Conservation (phyloP, 129 eudicot genomes). For the Helianthus annuus region HanXRQr2.0-SUNRISE NC_035435.2:115431636-115432135, state of each 20-base stretch:
- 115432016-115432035: slow-evolving; percentile 32
- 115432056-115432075: slow-evolving; percentile 63
- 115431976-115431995: slow-evolving; percentile 61
- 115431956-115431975: slow-evolving; percentile 63
- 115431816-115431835: slow-evolving; percentile 89
- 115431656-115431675: slow-evolving; percentile 15
- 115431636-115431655: slow-evolving; percentile 37
- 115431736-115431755: slow-evolving; percentile 62
- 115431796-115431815: slow-evolving; percentile 84
- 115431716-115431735: slow-evolving; percentile 59
- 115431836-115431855: slow-evolving; percentile 81
- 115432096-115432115: slow-evolving; percentile 53
- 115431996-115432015: slow-evolving; percentile 64
- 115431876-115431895: slow-evolving; percentile 60
- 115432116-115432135: slow-evolving; percentile 25
- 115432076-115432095: slow-evolving; percentile 73
- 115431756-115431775: slow-evolving; percentile 66
- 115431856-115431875: slow-evolving; percentile 44
- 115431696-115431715: slow-evolving; percentile 60
- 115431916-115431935: slow-evolving; percentile 86
- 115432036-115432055: slow-evolving; percentile 21
- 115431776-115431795: slow-evolving; percentile 70
- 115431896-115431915: slow-evolving; percentile 76
- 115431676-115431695: slow-evolving; percentile 20
- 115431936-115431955: slow-evolving; percentile 77